Percentiles rank a stretch among this genome's conserved stretches.
These are phyloP conservation scores for Leishmania amazonensis DNA, from an alignment of 208 protist species.

Conservation along the genomic window DNA sequence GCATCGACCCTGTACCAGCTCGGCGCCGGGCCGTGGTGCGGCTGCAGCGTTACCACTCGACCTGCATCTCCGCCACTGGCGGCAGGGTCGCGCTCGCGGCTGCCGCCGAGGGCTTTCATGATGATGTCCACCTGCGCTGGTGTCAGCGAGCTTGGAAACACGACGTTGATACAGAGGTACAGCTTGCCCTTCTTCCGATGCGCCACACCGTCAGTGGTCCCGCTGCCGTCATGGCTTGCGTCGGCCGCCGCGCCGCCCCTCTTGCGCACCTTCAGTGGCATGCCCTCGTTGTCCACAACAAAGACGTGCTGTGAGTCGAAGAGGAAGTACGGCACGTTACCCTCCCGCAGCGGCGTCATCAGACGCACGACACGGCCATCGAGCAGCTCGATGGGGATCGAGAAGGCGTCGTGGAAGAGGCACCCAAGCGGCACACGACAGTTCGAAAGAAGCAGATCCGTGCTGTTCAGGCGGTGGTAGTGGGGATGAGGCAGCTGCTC, in stretches of 20 bases:
- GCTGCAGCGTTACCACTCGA: background rate
- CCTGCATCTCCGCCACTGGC: background rate
- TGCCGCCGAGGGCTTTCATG: constrained; percentile 10
- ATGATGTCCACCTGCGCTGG: constrained; percentile 19
- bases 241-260: background rate
- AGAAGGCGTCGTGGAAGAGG: constrained; percentile 79
- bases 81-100: background rate
- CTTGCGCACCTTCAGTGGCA: constrained; percentile 63
- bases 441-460: constrained; percentile 92
- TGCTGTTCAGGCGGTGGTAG: constrained; percentile 90
- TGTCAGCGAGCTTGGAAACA: constrained; percentile 27
- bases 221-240: background rate
- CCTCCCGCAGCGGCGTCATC: constrained; percentile 40
- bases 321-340: constrained; percentile 26
- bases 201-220: constrained; percentile 29
- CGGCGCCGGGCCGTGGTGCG: constrained; percentile 23
- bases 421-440: constrained; percentile 73
- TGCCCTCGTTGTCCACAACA: constrained; percentile 89
- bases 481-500: constrained; percentile 93
- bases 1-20: constrained; percentile 29
- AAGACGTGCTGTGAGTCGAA: constrained; percentile 44
- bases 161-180: constrained; percentile 32
- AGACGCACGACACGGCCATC: constrained; percentile 86
- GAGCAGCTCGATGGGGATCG: constrained; percentile 84
- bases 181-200: constrained; percentile 28